phyloP scores from a whole-genome alignment of 163 green algal species.

The Scenedesmus sp. region DNA sequence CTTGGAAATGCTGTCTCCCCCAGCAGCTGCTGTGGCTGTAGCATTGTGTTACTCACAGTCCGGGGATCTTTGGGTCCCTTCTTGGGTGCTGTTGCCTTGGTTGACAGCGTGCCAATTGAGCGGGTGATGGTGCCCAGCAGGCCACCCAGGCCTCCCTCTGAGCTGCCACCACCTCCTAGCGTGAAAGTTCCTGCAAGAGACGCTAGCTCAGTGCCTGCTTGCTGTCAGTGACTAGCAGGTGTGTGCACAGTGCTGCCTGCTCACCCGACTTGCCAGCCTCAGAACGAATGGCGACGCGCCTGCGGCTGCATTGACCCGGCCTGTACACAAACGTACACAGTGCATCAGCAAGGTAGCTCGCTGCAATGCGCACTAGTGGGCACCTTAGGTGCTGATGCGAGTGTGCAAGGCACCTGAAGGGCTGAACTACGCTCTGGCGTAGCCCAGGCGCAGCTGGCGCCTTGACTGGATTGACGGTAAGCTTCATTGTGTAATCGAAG shows the following conservation, averaged over 20 bases:
- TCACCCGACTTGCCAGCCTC: slow-evolving; percentile 40
- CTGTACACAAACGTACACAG: background rate
- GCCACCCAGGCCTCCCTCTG: slow-evolving; percentile 21
- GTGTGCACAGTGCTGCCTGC: slow-evolving; percentile 10
- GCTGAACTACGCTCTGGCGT: slow-evolving; percentile 2
- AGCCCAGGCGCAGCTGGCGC: background rate
- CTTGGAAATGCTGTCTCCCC: background rate
- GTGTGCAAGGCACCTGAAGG: slow-evolving; percentile 6
- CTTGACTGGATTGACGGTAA: background rate
- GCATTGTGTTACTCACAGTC: slow-evolving; percentile 10
- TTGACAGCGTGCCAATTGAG: slow-evolving; percentile 21
- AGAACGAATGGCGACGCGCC: slow-evolving; percentile 28
- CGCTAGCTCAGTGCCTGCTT: background rate
- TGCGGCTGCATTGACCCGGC: slow-evolving; percentile 31
- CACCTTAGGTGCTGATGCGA: background rate
- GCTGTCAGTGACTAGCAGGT: background rate
- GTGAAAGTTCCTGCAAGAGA: slow-evolving; percentile 4
- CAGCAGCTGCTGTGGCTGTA: background rate
- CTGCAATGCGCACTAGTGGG: background rate
- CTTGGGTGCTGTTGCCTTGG: background rate
- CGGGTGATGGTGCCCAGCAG: slow-evolving; percentile 42
- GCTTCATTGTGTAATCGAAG: slow-evolving; percentile 6
- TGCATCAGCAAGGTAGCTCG: background rate
- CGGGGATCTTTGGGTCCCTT: slow-evolving; percentile 41
- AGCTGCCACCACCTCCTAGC: slow-evolving; percentile 5